Base-by-base conservation (phyloP, 352 stramenopile species). In the Pythium vanterpoolii region DNA sequence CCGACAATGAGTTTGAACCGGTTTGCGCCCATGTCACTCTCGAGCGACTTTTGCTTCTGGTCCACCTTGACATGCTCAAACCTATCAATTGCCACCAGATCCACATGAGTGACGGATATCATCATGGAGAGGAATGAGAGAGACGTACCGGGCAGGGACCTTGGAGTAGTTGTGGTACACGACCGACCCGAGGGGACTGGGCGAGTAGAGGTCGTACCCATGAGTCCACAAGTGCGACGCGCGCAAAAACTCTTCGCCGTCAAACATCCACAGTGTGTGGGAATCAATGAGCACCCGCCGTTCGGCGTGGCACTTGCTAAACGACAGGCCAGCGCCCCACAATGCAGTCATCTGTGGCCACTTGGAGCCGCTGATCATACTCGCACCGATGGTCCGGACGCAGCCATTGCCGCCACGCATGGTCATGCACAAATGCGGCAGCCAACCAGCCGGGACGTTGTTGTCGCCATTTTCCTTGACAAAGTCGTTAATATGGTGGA, bases 221-320 rank as follows among this genome's bases (percentile, higher is more conserved):
- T 77, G 59, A 27, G 69, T 77, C 69, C 69, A 77, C 36, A 77
- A 36, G 30, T 72, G 69, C 39, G 69, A 73, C 33, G 66, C 46
- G 14, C 69, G 69, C 18, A 77, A 28, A 23, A 77, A 77, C 62
- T 77, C 69, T 57, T 77, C 69, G 33, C 69, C 69, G 45, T 77
- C 69, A 52, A 74, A 77, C 63, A 77, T 74, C 69, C 69, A 77
- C 34, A 91, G 69, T 51, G 80, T 92, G 56, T 94, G 84, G 46
- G 82, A 84, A 49, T 94, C 84, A 39, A 94, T 77, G 1, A 61
- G 75, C 49, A 88, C 82, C 14, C 81, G 80, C n/a, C 72, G 77
- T 67, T 94, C 84, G 10, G 84, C 83, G 56, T 93, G 84, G 58
- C 84, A 93, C 66, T 93, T 93, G 72, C 74, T 83, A 51, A 92